These are phyloP conservation scores for Proliferodiscus dingleyae DNA, from an alignment of 2,329 filamentous ascomycete species.

Conservation along the genomic window DNA sequence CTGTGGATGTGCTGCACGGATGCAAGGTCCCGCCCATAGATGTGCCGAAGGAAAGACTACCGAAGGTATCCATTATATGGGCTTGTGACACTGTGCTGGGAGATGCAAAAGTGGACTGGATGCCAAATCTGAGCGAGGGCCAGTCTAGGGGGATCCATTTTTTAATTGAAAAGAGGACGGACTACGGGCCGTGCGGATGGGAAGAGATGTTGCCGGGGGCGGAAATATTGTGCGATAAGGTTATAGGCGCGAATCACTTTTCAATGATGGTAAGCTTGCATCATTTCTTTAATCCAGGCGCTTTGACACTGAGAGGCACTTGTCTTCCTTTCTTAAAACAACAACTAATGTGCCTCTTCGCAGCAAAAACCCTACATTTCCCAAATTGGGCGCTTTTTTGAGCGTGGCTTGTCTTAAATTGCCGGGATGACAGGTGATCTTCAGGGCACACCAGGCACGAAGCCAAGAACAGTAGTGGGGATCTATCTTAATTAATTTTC, in stretches of 20 bases:
- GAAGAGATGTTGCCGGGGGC: slow-evolving; percentile 1
- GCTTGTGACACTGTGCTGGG: slow-evolving; percentile 1
- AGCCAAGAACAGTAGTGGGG: too few relatives aligned
- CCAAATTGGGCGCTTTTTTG: neutral
- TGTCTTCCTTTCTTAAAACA: neutral
- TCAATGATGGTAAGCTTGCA: slow-evolving; percentile 6
- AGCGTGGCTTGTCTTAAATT: neutral
- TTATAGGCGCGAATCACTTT: slow-evolving; percentile 10
- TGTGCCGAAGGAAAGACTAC: slow-evolving; percentile 1
- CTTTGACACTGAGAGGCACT: neutral
- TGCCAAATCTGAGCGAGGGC: neutral
- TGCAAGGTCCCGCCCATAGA: slow-evolving; percentile 33
- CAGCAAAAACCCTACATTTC: neutral
- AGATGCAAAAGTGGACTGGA: slow-evolving; percentile 1
- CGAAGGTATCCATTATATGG: slow-evolving; percentile 4
- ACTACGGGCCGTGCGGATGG: slow-evolving; percentile 7
- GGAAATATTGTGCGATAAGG: neutral
- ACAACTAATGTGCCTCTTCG: neutral
- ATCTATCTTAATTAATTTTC: too few relatives aligned
- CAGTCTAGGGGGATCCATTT: neutral
- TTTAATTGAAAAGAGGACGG: slow-evolving; percentile 6
- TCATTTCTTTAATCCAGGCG: neutral
- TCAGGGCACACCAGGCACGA: neutral
- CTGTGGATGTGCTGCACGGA: slow-evolving; percentile 42
- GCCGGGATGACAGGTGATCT: neutral